Percentiles rank a stretch among this genome's conserved stretches.
Conservation (phyloP, 2,329 filamentous ascomycete genomes). For the Fusarium annulatum region DNA sequence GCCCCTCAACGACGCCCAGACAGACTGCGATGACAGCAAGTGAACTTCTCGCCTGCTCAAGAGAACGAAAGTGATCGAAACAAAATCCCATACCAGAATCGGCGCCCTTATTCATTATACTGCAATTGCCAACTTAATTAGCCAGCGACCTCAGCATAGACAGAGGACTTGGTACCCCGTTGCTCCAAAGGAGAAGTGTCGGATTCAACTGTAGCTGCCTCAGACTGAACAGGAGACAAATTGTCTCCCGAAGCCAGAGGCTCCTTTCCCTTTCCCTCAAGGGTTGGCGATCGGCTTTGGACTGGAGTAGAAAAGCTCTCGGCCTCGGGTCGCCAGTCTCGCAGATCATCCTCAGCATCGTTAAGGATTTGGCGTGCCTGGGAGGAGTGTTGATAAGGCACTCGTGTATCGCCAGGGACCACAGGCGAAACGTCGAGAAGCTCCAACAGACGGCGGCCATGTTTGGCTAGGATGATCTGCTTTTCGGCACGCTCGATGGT, state of each 20-base stretch:
- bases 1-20: neutral
- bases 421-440: conserved; percentile 91
- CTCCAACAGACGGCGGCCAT: conserved; percentile 85
- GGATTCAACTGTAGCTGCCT: conserved; percentile 18
- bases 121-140: conserved; percentile 18
- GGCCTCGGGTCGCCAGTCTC: conserved; percentile 71
- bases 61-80: neutral
- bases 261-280: conserved; percentile 46
- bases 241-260: conserved; percentile 16
- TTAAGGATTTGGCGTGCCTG: conserved; percentile 88
- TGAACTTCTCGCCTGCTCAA: conserved; percentile 1
- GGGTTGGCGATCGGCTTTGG: conserved; percentile 39
- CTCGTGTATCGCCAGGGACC: conserved; percentile 82
- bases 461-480: conserved; percentile 91
- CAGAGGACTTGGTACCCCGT: conserved; percentile 25
- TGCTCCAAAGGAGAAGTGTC: conserved; percentile 13
- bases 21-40: conserved; percentile 7
- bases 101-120: neutral
- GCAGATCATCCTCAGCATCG: conserved; percentile 90
- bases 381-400: conserved; percentile 72
- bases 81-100: neutral
- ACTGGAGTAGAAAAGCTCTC: conserved; percentile 47
- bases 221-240: conserved; percentile 24
- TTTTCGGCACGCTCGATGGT: conserved; percentile 97
- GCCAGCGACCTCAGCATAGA: conserved; percentile 32